These are phyloP conservation scores for Leccinum griseonigrum DNA, from an alignment of 1,284 basidiomycete species.

Conservation along the genomic window DNA sequence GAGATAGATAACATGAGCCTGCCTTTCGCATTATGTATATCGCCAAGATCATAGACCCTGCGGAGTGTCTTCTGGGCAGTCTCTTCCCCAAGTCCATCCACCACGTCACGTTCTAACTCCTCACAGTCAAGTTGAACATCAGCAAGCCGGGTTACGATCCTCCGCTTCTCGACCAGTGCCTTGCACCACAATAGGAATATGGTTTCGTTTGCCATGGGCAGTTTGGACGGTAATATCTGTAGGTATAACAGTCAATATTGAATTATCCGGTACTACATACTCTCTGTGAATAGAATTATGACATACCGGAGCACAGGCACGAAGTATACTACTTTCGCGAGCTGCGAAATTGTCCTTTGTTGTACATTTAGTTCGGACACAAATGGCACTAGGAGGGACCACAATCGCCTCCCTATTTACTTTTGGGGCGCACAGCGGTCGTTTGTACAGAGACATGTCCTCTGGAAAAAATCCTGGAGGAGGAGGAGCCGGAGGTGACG, in stretches of 20 bases:
- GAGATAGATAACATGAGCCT: too few species aligned
- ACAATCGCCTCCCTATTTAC: background rate
- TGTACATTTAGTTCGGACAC: background rate
- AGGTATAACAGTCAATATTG: background rate
- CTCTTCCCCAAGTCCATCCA: conserved; percentile 2
- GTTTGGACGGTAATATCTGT: conserved; percentile 1
- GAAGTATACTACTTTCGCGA: background rate
- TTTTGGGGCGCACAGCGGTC: background rate
- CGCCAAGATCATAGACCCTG: too few species aligned
- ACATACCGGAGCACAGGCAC: conserved; percentile 1
- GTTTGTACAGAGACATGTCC: conserved; percentile 2
- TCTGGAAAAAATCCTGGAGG: conserved; percentile 5
- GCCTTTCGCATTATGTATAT: too few species aligned
- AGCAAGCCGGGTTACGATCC: background rate
- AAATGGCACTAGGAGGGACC: background rate
- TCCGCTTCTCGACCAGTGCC: background rate
- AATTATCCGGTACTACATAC: background rate
- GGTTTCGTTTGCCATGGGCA: background rate
- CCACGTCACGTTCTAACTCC: background rate
- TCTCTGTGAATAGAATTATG: too few species aligned
- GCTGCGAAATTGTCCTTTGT: background rate
- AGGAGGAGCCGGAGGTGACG: background rate
- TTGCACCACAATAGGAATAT: background rate
- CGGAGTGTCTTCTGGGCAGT: background rate
- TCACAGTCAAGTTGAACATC: conserved; percentile 7